These are phyloP conservation scores for Lyophyllum atratum DNA, from an alignment of 768 basidiomycete species.

Conservation along the genomic window DNA sequence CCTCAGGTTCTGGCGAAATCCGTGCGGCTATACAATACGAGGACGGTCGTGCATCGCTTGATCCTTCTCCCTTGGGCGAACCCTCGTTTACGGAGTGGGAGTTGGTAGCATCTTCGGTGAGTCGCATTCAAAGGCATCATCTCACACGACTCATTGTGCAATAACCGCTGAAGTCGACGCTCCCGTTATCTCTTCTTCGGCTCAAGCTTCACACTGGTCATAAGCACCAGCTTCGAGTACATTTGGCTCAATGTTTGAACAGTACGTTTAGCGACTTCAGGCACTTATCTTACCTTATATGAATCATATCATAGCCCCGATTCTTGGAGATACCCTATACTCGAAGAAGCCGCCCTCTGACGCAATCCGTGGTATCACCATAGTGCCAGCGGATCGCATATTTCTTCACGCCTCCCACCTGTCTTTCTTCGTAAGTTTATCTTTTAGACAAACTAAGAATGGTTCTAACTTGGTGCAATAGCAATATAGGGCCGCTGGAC, in stretches of 20 bases:
- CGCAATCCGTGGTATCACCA: slow-evolving; percentile 23
- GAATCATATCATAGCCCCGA: slow-evolving; percentile 49
- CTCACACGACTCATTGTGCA: neutral
- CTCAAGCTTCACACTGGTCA: slow-evolving; percentile 60
- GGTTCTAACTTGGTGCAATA: slow-evolving; percentile 22
- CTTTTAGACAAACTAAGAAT: slow-evolving; percentile 1
- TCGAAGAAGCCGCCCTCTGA: slow-evolving; percentile 35
- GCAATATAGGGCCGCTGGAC: slow-evolving; percentile 48
- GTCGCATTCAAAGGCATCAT: slow-evolving; percentile 12
- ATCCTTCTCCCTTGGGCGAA: slow-evolving; percentile 28
- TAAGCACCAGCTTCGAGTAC: slow-evolving; percentile 75
- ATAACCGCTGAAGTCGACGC: slow-evolving; percentile 24
- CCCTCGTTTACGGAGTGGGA: slow-evolving; percentile 59
- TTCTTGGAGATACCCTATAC: slow-evolving; percentile 62
- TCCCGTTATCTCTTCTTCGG: slow-evolving; percentile 57
- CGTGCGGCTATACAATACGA: slow-evolving; percentile 39
- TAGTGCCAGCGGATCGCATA: slow-evolving; percentile 46
- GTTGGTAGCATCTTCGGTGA: slow-evolving; percentile 57
- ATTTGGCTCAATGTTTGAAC: slow-evolving; percentile 52
- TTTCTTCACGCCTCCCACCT: slow-evolving; percentile 64
- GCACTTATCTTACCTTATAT: neutral
- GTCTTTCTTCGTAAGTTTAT: slow-evolving; percentile 51
- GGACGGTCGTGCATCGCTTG: slow-evolving; percentile 49
- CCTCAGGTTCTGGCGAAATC: slow-evolving; percentile 40
- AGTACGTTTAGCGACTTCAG: slow-evolving; percentile 31